Base-by-base conservation (phyloP, 257 asterid genomes). In the Capsicum baccatum region DNA sequence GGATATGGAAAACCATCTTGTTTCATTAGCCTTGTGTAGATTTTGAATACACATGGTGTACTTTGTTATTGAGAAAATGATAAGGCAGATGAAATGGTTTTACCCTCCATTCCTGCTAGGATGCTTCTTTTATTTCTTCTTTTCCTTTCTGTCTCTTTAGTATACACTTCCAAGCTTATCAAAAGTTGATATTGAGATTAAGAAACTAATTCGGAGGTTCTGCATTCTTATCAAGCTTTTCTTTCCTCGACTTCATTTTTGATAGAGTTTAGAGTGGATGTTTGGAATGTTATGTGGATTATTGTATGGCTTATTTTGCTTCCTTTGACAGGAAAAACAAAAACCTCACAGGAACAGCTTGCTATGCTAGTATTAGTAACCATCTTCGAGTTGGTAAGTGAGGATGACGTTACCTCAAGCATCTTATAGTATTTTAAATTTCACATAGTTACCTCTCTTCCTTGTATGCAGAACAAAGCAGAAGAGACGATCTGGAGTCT, bases 341-440 rank as follows among this genome's bases (percentile, higher is more conserved):
- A 89, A 96, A 94, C 87, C 97, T 94, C 84, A 94, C 99, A 4
- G 99, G 99, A 64, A 96, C 99, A 11, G 99, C 99, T 83, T 98
- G 98, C 63, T 94, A 96, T 90, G 98, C 99, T 35, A 96, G 99
- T 88, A 96, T 94, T 79, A 96, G 93, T 89, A 93, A 98, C 59
- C 99, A 94, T 87, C 97, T 93, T 86, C 98, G 99, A 85, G 93
- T 96, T 86, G 99, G 99, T 96, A 83, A 90, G 97, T 85, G 78
- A 87, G 83, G 33, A 39, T 47, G 64, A 56, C 69, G 54, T 62
- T 13, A 7, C 16, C 54, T 58, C 9, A 0, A 4, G 2, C 50
- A n/a, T 50, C 17, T 44, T 52, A 6, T 55, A 79, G 79, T 81
- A 39, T 55, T 83, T n/a, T 37, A 17, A 8, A 80, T 44, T 48